Evolutionary conservation across 2,329 filamentous ascomycete genomes (phyloP), one percentile per base, ranked within the genome.

Genomic region (Claviceps purpurea): DNA sequence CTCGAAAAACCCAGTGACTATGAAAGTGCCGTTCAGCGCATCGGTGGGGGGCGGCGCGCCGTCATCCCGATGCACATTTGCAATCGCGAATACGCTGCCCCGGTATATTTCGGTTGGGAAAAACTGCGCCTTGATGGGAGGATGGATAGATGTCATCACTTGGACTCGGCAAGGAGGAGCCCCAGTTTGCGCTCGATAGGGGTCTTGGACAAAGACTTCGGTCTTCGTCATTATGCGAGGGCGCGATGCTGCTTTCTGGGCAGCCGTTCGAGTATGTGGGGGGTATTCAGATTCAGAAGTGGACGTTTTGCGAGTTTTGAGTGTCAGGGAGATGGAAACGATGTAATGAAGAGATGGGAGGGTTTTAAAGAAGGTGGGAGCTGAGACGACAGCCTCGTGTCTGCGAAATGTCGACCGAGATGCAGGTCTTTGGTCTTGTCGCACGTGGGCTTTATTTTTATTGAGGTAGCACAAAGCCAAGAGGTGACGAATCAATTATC

Each of bases 201-300:
- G 60, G 8, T 62, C 63, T 22, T 63, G 60, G 39, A 64, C 51
- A 39, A 48, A 56, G 44, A 67, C 56, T 7, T 38, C 44, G 38
- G 51, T 51, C 30, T 46, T 37, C 30, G 51, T 22, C 55, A 59
- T 58, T n/a, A 37, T 54, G 45, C 18, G 46, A 24, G n/a, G 14
- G 26, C 2, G 11, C 18, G 26, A 22, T n/a, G 2, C 20, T 20
- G 13, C 20, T 20, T 16, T 24, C 20, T 44, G 30, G 37, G 6
- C 38, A 42, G 40, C 5, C 14, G 22, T 13, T 41, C 1, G 30
- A 34, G 30, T 11, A 34, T 34, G 30, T 34, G 30, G 30, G 30
- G 30, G 30, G 40, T 30, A 10, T 13, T 3, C 18, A 13, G 40
- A 43, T 24, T 2, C 49, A 6, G 26, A 44, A 24, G 34, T 18